Base-by-base conservation (phyloP, 331 rosid genomes). In the Prunus yedoensis region DNA sequence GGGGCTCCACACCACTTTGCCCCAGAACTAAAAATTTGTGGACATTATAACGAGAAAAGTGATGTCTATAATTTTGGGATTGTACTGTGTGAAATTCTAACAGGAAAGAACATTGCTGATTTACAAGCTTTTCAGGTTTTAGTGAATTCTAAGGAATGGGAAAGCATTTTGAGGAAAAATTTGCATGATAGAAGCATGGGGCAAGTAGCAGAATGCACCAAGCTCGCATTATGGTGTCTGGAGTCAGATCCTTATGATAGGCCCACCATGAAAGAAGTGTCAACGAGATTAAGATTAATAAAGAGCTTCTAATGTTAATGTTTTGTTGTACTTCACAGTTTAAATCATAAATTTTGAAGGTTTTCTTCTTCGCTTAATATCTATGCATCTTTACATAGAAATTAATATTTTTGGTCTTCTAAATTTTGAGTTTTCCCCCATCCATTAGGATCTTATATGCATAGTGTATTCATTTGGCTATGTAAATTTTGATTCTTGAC, bases 171-270 rank as follows among this genome's bases (percentile, higher is more conserved):
- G 58, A 28, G 23, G 41, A 43, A 18, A 21, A 68, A 68, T 23
- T 14, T 68, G 3, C 14, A 12, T 49, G 43, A 68, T 10, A 28
- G 25, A 51, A 47, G 23, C 73, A 47, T 14, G 43, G 35, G 38
- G 14, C 73, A 68, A 25, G 57, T 25, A 15, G 49, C 56, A 27
- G 57, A 68, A 68, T 68, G 73, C 23, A 28, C 58, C 56, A 50
- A 47, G 45, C 41, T 68, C 3, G 59, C 73, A 5, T 10, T 47
- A 3, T 12, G 43, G 73, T 47, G 58, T 25, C 41, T 46, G 4
- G 38, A 46, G 9, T 5, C 38, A 28, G 38, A 68, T 68, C 23
- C 57, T 46, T 2, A 23, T 8, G 58, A 50, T 17, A 68, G 59
- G 5, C 43, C 21, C 4, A 12, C 58, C 43, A 21, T 27, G 73